Evolutionary conservation across 2,329 filamentous ascomycete genomes (phyloP).

Genomic region (Aspergillus ochraceoroseus): DNA sequence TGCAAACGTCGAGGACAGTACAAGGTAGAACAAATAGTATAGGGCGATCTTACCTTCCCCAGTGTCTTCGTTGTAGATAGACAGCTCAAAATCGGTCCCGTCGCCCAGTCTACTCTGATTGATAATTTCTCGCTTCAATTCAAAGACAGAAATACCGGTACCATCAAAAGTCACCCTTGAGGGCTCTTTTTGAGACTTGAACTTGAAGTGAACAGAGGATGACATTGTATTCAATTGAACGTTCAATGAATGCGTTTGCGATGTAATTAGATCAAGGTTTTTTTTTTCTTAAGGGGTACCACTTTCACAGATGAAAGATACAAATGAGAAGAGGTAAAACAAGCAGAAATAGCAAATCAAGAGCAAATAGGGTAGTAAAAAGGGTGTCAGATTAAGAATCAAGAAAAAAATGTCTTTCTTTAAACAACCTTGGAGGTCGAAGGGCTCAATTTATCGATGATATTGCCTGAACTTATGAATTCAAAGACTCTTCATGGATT

Average conservation of each 20-base stretch:
- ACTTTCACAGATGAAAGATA: constrained; percentile 27
- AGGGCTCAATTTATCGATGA: constrained; percentile 26
- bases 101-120: constrained; percentile 87
- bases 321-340: constrained; percentile 21
- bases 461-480: constrained; percentile 26
- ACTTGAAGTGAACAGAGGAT: constrained; percentile 99
- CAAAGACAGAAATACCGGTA: constrained; percentile 95
- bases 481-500: constrained; percentile 26
- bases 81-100: constrained; percentile 91
- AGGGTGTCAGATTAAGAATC: constrained; percentile 19
- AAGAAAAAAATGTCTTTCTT: constrained; percentile 16
- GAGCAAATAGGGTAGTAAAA: constrained; percentile 15
- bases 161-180: constrained; percentile 94
- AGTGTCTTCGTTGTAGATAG: constrained; percentile 87
- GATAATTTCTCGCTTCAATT: constrained; percentile 98
- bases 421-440: constrained; percentile 21
- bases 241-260: constrained; percentile 27
- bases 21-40: not conserved
- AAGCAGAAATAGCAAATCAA: constrained; percentile 17
- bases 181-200: constrained; percentile 97
- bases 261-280: constrained; percentile 31
- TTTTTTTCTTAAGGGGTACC: constrained; percentile 24
- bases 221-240: constrained; percentile 62
- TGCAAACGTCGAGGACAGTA: too few species aligned
- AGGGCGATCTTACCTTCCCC: constrained; percentile 65